Evolutionary conservation across 1,139 yeast genomes (phyloP), one percentile per base, ranked within the genome.

Genomic region (Scheffersomyces cryptocercus): DNA sequence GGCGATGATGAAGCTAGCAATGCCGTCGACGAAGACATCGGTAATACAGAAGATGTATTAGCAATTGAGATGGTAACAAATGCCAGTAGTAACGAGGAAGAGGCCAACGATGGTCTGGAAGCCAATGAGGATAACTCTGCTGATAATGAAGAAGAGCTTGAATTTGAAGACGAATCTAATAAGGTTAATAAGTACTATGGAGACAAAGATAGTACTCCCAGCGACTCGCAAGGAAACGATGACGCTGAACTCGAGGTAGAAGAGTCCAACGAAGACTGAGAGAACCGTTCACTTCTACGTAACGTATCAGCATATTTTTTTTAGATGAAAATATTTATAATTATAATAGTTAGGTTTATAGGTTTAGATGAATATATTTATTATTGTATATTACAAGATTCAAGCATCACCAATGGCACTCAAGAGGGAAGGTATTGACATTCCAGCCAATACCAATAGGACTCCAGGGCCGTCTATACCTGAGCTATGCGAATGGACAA

Each of bases 381-480:
- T 20, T 20, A 20, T 20, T 20, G 26, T 20, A 20, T 20, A 20
- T 20, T 20, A 20, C 26, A 20, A 20, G 26, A 20, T 20, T 20
- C 26, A 20, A 20, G 26, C 26, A 6, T 35, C 15, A 9, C 20
- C 28, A n/a, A 38, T 30, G 16, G 34, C n/a, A 26, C 39, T 14
- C 6, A 37, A 35, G 33, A 13, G 49, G 12, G 13, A 33, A 1
- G 65, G 64, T 29, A 59, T 42, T 2, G 48, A 33, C 56, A 59
- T 58, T 3, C 65, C 65, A 3, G 38, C 41, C 2, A 60, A 32
- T 1, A 59, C 50, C 20, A 57, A 38, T 7, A 45, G 31, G 10
- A 55, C 47, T 34, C 56, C 59, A 2, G 40, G 24, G 3, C 47
- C 46, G n/a, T 51, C 28, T n/a, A 48, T 39, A 5, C 42, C 41